Conservation (phyloP, 805 yeast genomes). For the Blastobotrys mokoenaii region DNA sequence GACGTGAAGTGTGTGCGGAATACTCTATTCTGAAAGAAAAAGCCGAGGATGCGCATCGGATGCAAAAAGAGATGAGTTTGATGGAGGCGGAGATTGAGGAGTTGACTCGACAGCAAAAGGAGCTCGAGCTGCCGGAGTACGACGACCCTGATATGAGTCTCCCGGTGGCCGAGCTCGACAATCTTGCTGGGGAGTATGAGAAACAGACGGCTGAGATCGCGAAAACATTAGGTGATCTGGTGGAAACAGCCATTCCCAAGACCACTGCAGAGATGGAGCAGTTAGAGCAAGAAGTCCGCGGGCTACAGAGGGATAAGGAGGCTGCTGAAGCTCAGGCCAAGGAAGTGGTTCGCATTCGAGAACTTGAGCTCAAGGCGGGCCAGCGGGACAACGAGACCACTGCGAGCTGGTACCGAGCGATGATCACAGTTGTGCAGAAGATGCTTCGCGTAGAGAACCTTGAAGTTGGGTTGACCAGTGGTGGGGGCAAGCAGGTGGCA, state of each 20-base stretch:
- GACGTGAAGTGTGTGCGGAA: constrained; percentile 10
- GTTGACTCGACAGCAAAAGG: constrained; percentile 17
- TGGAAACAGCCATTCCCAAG: constrained; percentile 8
- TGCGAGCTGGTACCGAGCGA: constrained; percentile 16
- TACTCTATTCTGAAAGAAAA: constrained; percentile 19
- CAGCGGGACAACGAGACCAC: constrained; percentile 12
- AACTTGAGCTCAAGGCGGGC: constrained; percentile 12
- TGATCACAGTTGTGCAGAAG: constrained; percentile 9
- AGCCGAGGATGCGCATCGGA: constrained; percentile 20
- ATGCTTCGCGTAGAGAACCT: neutral
- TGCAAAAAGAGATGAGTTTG: constrained; percentile 25
- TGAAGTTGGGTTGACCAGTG: no score
- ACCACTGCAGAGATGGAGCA: constrained; percentile 8
- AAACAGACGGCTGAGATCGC: constrained; percentile 11
- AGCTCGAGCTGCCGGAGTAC: constrained; percentile 19
- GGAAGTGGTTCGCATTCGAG: constrained; percentile 10
- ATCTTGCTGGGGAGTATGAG: constrained; percentile 23
- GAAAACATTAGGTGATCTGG: constrained; percentile 9
- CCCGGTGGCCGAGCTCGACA: constrained; percentile 25
- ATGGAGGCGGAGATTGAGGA: constrained; percentile 28
- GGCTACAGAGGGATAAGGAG: constrained; percentile 7
- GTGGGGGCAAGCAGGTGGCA: no score
- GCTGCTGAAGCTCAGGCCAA: constrained; percentile 9
- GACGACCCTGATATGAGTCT: constrained; percentile 24
- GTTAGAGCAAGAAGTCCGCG: constrained; percentile 11